Evolutionary conservation across 495 filamentous ascomycete genomes (phyloP).

Genomic region (Pseudomonodictys pantanalensis): DNA sequence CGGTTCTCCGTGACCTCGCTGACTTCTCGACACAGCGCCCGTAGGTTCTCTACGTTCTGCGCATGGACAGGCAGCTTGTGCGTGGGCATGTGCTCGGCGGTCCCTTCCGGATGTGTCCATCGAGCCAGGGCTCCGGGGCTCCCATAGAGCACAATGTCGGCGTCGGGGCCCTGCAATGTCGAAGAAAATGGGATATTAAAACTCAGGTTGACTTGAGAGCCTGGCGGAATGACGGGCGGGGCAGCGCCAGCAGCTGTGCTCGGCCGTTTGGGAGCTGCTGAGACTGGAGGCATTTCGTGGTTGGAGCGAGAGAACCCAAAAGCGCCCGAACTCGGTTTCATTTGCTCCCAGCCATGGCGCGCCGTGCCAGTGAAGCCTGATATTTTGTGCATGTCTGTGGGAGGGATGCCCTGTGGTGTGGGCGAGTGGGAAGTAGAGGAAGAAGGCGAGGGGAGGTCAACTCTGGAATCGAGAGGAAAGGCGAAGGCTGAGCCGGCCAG

Average conservation of each 20-base stretch:
- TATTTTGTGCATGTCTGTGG: constrained; percentile 77
- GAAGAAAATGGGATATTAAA: constrained; percentile 97
- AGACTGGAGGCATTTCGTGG: constrained; percentile 66
- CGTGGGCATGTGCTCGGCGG: constrained; percentile 73
- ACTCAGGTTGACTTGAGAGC: constrained; percentile 57
- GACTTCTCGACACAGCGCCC: constrained; percentile 73
- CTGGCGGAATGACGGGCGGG: constrained; percentile 43
- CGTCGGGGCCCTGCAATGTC: constrained; percentile 82
- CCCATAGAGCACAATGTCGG: constrained; percentile 87
- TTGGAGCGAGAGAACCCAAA: constrained; percentile 45
- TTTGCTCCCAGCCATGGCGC: constrained; percentile 92
- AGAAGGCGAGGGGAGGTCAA: constrained; percentile 4
- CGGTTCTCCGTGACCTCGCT: constrained; percentile 64
- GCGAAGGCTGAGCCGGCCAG: constrained; percentile 3
- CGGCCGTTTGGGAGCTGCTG: constrained; percentile 65
- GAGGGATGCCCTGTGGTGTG: constrained; percentile 23
- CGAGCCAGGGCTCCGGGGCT: constrained; percentile 75
- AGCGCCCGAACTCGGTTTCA: constrained; percentile 65
- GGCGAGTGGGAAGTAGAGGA: constrained; percentile 25
- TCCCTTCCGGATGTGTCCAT: constrained; percentile 89
- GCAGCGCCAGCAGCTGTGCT: constrained; percentile 54
- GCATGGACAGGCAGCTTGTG: constrained; percentile 86
- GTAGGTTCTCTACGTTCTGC: constrained; percentile 73
- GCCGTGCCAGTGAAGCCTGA: constrained; percentile 74
- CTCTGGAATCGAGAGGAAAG: not conserved